These are phyloP conservation scores for Scutellaria baicalensis DNA, from an alignment of 257 asterid genomes.

Conservation along the genomic window DNA sequence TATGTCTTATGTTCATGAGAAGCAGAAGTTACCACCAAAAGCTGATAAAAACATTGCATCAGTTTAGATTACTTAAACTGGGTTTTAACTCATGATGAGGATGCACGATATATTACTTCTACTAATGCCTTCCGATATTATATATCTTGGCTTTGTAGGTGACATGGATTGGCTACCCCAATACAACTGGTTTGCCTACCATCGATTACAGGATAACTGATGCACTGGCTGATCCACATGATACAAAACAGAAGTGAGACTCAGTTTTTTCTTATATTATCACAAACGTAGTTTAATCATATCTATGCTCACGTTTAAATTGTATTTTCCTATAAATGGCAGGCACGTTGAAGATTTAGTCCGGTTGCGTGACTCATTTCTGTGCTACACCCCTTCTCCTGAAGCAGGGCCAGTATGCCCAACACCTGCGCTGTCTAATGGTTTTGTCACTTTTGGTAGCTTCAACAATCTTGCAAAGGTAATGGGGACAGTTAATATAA, in stretches of 20 bases:
- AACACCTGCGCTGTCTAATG: conserved; percentile 86
- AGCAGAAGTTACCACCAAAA: neutral
- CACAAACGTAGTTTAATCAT: neutral
- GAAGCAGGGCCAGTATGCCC: conserved; percentile 93
- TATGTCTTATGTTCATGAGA: neutral
- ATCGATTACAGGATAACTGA: conserved; percentile 95
- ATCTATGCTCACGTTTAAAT: conserved; percentile 8
- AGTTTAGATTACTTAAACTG: neutral
- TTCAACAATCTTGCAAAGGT: conserved; percentile 99
- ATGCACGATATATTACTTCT: neutral
- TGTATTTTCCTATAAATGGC: conserved; percentile 26
- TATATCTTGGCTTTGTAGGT: conserved; percentile 47
- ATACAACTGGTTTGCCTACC: conserved; percentile 95
- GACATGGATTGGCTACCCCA: conserved; percentile 99
- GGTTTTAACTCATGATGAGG: neutral
- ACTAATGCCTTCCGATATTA: conserved; percentile 9
- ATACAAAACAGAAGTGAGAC: conserved; percentile 69
- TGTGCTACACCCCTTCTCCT: conserved; percentile 95
- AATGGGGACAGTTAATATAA: conserved; percentile 4
- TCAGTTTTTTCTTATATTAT: neutral
- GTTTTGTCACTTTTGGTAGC: conserved; percentile 95
- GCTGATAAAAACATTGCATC: neutral
- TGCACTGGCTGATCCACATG: conserved; percentile 79
- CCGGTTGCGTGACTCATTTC: conserved; percentile 79
- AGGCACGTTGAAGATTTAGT: conserved; percentile 96